These are phyloP conservation scores for Tolypocladium ovalisporum DNA, from an alignment of 2,329 filamentous ascomycete genomes.

Conservation along the genomic window DNA sequence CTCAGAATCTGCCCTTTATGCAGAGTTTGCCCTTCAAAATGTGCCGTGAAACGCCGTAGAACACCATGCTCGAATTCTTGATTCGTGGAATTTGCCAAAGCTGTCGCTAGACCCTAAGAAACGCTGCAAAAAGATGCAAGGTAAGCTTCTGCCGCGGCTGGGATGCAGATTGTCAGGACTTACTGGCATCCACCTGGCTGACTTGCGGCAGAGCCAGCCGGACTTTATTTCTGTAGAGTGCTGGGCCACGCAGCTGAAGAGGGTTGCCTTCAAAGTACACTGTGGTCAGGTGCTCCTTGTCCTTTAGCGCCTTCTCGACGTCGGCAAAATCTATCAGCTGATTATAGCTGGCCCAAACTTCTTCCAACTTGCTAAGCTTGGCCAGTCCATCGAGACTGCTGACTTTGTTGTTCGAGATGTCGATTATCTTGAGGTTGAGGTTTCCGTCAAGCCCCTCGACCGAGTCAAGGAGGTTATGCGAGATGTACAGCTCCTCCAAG, in stretches of 20 bases:
- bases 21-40: neutral
- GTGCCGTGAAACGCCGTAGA: slow-evolving; percentile 1
- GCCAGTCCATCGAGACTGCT: slow-evolving; percentile 62
- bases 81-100: neutral
- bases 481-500: slow-evolving; percentile 90
- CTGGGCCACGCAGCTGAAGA: slow-evolving; percentile 66
- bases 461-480: slow-evolving; percentile 78
- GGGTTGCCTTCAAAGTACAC: slow-evolving; percentile 97
- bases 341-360: slow-evolving; percentile 93
- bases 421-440: slow-evolving; percentile 61
- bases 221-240: slow-evolving; percentile 90
- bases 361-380: slow-evolving; percentile 62
- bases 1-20: neutral
- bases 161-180: slow-evolving; percentile 31
- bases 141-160: neutral
- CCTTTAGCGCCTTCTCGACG: slow-evolving; percentile 63
- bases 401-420: slow-evolving; percentile 84
- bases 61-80: slow-evolving; percentile 1
- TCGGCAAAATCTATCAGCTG: slow-evolving; percentile 69
- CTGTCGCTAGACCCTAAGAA: slow-evolving; percentile 15
- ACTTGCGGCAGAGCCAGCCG: slow-evolving; percentile 77
- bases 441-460: slow-evolving; percentile 63
- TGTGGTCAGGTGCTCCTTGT: slow-evolving; percentile 72
- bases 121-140: slow-evolving; percentile 12
- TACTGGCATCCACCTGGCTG: slow-evolving; percentile 93